Conservation (phyloP, 257 asterid species). For the Verbena officinalis region DNA sequence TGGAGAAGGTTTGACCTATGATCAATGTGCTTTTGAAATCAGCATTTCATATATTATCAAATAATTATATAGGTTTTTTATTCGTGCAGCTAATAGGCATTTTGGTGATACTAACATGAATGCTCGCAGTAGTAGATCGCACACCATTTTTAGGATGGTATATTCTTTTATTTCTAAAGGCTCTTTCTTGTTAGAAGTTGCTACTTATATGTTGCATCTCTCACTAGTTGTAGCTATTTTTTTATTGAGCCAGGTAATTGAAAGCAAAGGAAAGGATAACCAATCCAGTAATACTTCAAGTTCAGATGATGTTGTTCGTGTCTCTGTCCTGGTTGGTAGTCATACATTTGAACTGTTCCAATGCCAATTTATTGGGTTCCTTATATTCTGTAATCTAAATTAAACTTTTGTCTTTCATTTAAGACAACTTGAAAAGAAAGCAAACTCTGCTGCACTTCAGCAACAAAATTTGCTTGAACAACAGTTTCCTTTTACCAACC, state of each 20-base stretch:
- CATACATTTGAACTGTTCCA: conserved; percentile 15
- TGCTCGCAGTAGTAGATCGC: conserved; percentile 95
- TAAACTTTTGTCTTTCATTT: not conserved
- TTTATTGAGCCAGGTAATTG: conserved; percentile 68
- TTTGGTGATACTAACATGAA: conserved; percentile 99
- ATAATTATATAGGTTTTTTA: conserved; percentile 21
- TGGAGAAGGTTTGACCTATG: conserved; percentile 83
- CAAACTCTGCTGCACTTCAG: no score
- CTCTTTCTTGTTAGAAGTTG: conserved; percentile 20
- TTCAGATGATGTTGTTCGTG: conserved; percentile 87
- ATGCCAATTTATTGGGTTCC: conserved; percentile 8
- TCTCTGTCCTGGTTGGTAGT: conserved; percentile 86
- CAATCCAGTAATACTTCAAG: conserved; percentile 39
- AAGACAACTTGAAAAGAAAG: not conserved
- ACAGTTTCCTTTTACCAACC: conserved; percentile 6
- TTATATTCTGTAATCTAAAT: not conserved
- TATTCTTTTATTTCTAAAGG: conserved; percentile 25
- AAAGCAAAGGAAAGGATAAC: conserved; percentile 78
- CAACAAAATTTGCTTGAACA: no score
- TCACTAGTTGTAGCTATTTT: conserved; percentile 10
- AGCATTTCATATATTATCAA: conserved; percentile 20
- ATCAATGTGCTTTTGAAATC: conserved; percentile 24
- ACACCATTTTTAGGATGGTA: conserved; percentile 98
- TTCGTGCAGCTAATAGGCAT: conserved; percentile 84
- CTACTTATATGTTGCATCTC: conserved; percentile 16